phyloP scores from a whole-genome alignment of 176 grass and related monocot species.

The Oryza australiensis region DNA sequence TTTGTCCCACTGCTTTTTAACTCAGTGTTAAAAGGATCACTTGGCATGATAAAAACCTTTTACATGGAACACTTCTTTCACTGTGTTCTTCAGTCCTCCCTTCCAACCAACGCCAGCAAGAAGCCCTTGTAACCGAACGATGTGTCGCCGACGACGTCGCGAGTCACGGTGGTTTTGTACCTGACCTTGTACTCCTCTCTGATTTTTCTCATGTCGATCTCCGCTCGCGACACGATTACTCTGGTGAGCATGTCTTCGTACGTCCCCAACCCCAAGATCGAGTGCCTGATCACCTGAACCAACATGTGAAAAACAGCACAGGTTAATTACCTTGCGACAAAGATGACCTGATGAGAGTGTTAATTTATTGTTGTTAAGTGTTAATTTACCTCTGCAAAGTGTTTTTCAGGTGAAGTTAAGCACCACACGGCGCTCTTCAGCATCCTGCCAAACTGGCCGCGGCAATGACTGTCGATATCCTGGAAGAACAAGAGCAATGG shows the following conservation, averaged over 20 bases:
- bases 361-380: not conserved
- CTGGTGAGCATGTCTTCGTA: conserved; percentile 81
- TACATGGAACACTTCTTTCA: not conserved
- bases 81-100: conserved; percentile 25
- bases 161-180: conserved; percentile 57
- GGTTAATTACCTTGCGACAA: not conserved
- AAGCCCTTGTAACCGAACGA: conserved; percentile 69
- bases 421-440: conserved; percentile 64
- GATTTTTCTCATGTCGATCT: conserved; percentile 73
- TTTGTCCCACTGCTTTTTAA: too few relatives aligned
- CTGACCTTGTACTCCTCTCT: conserved; percentile 60
- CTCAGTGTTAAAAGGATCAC: not conserved
- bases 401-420: conserved; percentile 68
- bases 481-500: not conserved
- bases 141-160: conserved; percentile 65
- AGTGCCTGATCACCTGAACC: conserved; percentile 66
- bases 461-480: conserved; percentile 55
- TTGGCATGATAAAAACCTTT: not conserved
- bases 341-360: not conserved
- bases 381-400: conserved; percentile 71
- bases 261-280: conserved; percentile 71
- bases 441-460: conserved; percentile 41
- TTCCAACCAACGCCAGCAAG: conserved; percentile 55
- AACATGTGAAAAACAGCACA: not conserved
- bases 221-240: conserved; percentile 66